Evolutionary conservation across 208 protist species (phyloP), one percentile per base, ranked within the genome.

Genomic region (Leishmania arabica): DNA sequence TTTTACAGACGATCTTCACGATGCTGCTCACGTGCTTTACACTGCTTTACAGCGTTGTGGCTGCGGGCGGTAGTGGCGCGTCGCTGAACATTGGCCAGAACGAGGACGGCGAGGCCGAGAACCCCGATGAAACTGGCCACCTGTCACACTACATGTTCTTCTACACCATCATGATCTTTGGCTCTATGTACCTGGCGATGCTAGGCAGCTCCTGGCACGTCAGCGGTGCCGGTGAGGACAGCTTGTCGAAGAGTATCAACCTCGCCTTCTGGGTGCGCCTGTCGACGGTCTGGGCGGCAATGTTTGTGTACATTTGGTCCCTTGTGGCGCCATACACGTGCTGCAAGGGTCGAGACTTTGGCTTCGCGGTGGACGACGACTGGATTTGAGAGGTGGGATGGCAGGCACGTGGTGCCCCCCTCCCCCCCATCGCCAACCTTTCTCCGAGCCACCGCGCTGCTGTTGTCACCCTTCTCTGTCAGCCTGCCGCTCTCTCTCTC

Each of bases 131-230:
- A 85, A 88, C 72, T 19, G 93, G 94, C 1, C 93, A 98, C 87
- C 80, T 98, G 40, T 91, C 92, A 24, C 83, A 93, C 37, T 99
- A 98, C 89, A 92, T 96, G 77, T 98, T 97, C 81, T 99, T 99
- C 87, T 96, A 99, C 89, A 80, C 94, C 51, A 93, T 96, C 37
- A 99, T 99, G 95, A 94, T 97, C 58, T 82, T 99, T 40, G 97
- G 97, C 78, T 91, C 90, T 45, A 99, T 99, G 97, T 99, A 99
- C 80, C 77, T 99, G 31, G 93, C 92, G 42, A 98, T 98, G 95
- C 91, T 99, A 24, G 88, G 95, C 19, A 98, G 93, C 45, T 91
- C 92, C 49, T 99, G 98, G 98, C 89, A 95, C 77, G 93, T 98
- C 42, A 94, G 94, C 78, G 89, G 90, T 51, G 80, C 78, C 17